These are phyloP conservation scores for Aeschynomene evenia DNA, from an alignment of 306 rosid species.

Conservation along the genomic window DNA sequence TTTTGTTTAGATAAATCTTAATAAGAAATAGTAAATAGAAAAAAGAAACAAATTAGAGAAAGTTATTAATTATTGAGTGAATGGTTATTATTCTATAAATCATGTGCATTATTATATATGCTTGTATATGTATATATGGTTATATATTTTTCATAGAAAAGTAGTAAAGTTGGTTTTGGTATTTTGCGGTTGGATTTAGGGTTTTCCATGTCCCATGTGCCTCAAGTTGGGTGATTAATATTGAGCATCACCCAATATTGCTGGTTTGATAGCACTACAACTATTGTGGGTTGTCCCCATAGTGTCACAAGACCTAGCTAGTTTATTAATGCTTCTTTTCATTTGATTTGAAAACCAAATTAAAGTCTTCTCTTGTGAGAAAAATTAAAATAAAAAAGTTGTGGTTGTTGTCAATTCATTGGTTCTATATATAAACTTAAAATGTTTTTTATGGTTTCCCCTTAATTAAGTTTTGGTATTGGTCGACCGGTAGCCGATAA, in stretches of 20 bases:
- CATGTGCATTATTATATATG: background rate
- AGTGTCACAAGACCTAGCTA: conserved; percentile 9
- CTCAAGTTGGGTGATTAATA: conserved; percentile 30
- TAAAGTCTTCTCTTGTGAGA: background rate
- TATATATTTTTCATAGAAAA: conserved; percentile 41
- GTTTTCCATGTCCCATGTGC: conserved; percentile 35
- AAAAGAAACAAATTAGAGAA: too few relatives aligned
- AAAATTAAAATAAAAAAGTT: background rate
- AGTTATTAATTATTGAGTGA: background rate
- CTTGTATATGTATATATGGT: conserved; percentile 18
- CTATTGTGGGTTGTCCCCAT: conserved; percentile 37
- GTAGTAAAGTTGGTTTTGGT: conserved; percentile 42
- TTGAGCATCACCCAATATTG: conserved; percentile 22
- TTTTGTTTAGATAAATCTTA: too few relatives aligned
- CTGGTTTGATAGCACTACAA: conserved; percentile 25
- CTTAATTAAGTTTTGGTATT: too few relatives aligned
- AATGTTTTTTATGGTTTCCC: too few relatives aligned
- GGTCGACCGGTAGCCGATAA: too few relatives aligned
- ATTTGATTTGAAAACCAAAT: conserved; percentile 27
- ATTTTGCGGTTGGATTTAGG: conserved; percentile 37
- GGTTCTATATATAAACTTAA: too few relatives aligned
- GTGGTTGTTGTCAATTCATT: too few relatives aligned
- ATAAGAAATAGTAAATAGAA: background rate
- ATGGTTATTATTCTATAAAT: background rate
- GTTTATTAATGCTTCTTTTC: conserved; percentile 30